Conservation (phyloP, 805 yeast species). For the Monosporozyma yasuniensis region DNA sequence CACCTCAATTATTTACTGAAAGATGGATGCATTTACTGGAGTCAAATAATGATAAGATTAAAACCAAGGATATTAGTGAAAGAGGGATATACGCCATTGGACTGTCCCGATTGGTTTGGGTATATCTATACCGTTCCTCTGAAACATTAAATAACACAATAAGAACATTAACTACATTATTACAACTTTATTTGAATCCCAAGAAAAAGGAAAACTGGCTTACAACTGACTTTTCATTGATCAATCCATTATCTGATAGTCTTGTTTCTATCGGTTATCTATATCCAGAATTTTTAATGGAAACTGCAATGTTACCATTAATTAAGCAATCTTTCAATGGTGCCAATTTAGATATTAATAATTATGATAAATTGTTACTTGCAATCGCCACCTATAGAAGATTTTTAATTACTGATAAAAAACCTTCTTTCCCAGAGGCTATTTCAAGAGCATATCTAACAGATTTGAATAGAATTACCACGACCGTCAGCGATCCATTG, state of each 20-base stretch:
- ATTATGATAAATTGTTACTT: constrained; percentile 63
- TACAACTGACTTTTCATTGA: constrained; percentile 48
- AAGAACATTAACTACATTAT: constrained; percentile 60
- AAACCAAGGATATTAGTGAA: constrained; percentile 46
- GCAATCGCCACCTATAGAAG: constrained; percentile 63
- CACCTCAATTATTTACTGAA: constrained; percentile 60
- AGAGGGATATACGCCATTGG: constrained; percentile 55
- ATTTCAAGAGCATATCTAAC: constrained; percentile 27
- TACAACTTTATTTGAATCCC: constrained; percentile 45
- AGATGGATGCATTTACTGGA: constrained; percentile 70
- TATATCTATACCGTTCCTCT: constrained; percentile 72
- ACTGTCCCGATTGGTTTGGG: constrained; percentile 77
- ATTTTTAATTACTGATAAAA: constrained; percentile 56
- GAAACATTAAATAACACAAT: constrained; percentile 86
- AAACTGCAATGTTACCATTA: constrained; percentile 65
- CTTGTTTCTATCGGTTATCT: constrained; percentile 72
- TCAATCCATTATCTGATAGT: constrained; percentile 60
- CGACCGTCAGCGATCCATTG: constrained; percentile 24
- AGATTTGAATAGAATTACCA: constrained; percentile 28
- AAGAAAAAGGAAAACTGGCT: constrained; percentile 72
- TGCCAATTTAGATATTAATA: constrained; percentile 46
- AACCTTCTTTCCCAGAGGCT: constrained; percentile 67
- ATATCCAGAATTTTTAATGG: constrained; percentile 70
- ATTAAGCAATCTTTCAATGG: constrained; percentile 55
- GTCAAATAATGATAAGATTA: constrained; percentile 47